Conservation (phyloP, 83 land plant genomes). For the Isoetes engelmannii region DNA sequence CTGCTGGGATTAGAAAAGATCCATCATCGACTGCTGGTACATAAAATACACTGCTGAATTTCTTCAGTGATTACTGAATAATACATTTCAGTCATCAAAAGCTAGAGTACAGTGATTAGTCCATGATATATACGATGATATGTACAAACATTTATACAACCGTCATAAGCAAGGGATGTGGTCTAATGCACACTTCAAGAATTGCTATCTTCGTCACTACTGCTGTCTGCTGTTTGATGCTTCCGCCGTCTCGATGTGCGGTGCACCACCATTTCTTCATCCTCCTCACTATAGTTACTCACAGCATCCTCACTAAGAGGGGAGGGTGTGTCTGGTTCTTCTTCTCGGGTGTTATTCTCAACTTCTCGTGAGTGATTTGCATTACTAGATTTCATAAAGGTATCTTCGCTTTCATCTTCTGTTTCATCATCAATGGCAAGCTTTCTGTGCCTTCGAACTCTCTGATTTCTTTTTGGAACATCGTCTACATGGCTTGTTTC, state of each 20-base stretch:
- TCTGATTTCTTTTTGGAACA: slow-evolving; percentile 67
- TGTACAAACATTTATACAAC: no score
- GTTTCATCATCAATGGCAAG: slow-evolving; percentile 28
- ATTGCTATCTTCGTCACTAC: neutral
- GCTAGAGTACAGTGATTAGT: no score
- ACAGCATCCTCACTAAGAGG: slow-evolving; percentile 2
- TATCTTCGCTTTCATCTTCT: neutral
- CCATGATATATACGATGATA: no score
- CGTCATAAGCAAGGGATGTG: no score
- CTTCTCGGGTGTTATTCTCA: neutral
- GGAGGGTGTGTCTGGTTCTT: neutral
- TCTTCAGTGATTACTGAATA: no score
- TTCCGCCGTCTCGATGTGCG: neutral
- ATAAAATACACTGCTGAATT: no score
- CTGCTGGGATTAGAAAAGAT: no score
- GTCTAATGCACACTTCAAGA: no score
- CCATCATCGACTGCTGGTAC: no score
- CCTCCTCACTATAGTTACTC: slow-evolving; percentile 7
- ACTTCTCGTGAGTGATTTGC: neutral
- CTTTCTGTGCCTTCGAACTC: slow-evolving; percentile 51
- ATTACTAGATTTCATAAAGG: slow-evolving; percentile 11
- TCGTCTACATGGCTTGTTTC: slow-evolving; percentile 35
- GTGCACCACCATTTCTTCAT: slow-evolving; percentile 5
- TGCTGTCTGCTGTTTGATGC: neutral
- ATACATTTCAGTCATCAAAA: no score